These are phyloP conservation scores for Boletales sp. DNA, from an alignment of 768 basidiomycete genomes.

Conservation along the genomic window DNA sequence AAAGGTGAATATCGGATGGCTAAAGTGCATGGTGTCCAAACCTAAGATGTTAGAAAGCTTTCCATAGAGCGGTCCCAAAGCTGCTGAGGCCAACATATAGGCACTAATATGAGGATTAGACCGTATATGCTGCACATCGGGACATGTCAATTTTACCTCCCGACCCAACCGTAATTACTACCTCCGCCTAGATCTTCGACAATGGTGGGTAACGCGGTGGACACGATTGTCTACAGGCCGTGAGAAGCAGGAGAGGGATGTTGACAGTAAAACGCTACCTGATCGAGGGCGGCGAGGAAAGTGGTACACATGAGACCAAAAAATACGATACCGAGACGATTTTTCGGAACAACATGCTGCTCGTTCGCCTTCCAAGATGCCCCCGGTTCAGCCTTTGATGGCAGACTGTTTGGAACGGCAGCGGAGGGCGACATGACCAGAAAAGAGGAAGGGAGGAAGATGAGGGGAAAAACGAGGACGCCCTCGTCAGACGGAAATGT, in stretches of 20 bases:
- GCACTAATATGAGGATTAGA: constrained; percentile 28
- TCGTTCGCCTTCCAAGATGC: constrained; percentile 38
- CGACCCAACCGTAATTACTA: constrained; percentile 48
- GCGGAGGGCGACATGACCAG: constrained; percentile 7
- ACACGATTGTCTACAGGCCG: constrained; percentile 38
- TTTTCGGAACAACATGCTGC: constrained; percentile 41
- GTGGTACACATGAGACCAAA: constrained; percentile 40
- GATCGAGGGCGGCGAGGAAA: constrained; percentile 49
- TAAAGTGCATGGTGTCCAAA: constrained; percentile 1
- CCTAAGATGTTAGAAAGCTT: constrained; percentile 43
- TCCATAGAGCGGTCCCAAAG: constrained; percentile 45
- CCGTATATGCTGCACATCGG: not conserved
- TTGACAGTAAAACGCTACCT: constrained; percentile 22
- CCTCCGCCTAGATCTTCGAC: constrained; percentile 42
- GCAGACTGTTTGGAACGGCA: not conserved
- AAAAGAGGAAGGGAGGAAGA: not conserved
- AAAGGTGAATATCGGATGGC: not conserved
- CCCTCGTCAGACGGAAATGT: too few species aligned
- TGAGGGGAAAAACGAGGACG: too few species aligned
- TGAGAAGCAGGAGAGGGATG: not conserved
- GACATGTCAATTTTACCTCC: constrained; percentile 29
- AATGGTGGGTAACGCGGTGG: constrained; percentile 50
- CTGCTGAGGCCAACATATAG: constrained; percentile 44
- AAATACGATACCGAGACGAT: constrained; percentile 41
- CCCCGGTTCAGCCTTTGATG: constrained; percentile 20